Evolutionary conservation across 2,329 filamentous ascomycete species (phyloP).

Genomic region (Acrocalymma vagum): DNA sequence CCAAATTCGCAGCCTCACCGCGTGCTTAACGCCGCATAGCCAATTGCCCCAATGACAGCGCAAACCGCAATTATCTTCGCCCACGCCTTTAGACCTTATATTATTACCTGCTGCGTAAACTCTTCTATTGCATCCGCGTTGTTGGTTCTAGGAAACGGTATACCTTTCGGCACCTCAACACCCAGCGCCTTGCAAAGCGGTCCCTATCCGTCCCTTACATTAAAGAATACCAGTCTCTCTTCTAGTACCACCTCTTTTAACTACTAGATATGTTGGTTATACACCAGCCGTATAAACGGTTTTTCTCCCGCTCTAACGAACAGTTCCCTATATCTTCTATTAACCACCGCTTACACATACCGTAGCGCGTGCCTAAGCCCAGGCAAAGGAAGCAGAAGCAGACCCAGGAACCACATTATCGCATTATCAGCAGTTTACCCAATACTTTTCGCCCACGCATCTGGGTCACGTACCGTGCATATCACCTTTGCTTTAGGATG

Average conservation of each 20-base stretch:
- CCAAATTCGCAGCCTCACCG: no score
- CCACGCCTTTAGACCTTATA: constrained; percentile 44
- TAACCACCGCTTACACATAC: constrained; percentile 19
- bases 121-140: constrained; percentile 29
- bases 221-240: constrained; percentile 22
- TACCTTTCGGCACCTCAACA: constrained; percentile 18
- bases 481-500: constrained; percentile 61
- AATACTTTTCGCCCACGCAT: constrained; percentile 33
- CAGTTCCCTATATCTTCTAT: no score
- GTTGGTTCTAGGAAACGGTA: constrained; percentile 32
- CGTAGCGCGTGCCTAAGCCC: constrained; percentile 20
- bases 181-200: constrained; percentile 28
- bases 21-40: no score
- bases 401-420: constrained; percentile 22
- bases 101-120: constrained; percentile 21
- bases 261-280: constrained; percentile 18
- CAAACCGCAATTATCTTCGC: constrained; percentile 11
- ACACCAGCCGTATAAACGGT: no score
- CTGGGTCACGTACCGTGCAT: constrained; percentile 30
- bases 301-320: no score
- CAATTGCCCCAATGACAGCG: no score
- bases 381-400: constrained; percentile 27
- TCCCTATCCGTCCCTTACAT: constrained; percentile 30
- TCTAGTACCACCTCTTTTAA: constrained; percentile 24
- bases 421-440: constrained; percentile 9